Percentiles rank a stretch among this genome's conserved stretches.
phyloP scores from a whole-genome alignment of 1,284 basidiomycete genomes.

The Leccinum insolens region DNA sequence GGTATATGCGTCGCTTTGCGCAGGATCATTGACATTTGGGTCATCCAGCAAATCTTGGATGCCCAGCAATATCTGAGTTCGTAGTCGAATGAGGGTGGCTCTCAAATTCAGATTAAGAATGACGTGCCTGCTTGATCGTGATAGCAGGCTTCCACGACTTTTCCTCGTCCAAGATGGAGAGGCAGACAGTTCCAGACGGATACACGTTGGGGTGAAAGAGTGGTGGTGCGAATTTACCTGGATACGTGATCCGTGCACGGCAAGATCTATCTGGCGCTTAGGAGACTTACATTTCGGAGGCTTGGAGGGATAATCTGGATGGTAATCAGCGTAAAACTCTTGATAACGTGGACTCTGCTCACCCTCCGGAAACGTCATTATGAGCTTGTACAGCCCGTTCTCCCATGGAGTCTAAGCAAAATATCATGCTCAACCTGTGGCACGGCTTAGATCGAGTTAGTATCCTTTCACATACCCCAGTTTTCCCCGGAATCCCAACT shows the following conservation, averaged over 20 bases:
- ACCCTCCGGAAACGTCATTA: constrained; percentile 97
- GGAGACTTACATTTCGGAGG: constrained; percentile 84
- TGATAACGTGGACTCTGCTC: constrained; percentile 4
- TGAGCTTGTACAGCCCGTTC: constrained; percentile 90
- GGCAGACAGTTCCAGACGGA: constrained; percentile 97
- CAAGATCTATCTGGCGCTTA: constrained; percentile 1
- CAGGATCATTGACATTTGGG: constrained; percentile 94
- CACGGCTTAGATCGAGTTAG: constrained; percentile 17
- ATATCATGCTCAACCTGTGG: constrained; percentile 15
- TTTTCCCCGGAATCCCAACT: constrained; percentile 91
- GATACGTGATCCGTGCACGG: constrained; percentile 9
- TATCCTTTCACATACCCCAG: constrained; percentile 57
- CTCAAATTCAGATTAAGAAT: constrained; percentile 1
- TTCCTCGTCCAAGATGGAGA: constrained; percentile 98
- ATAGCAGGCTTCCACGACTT: constrained; percentile 99
- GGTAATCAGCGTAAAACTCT: constrained; percentile 7
- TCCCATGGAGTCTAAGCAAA: constrained; percentile 90
- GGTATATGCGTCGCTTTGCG: constrained; percentile 96
- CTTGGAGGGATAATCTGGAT: constrained; percentile 89
- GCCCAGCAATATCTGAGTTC: constrained; percentile 84
- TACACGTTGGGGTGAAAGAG: constrained; percentile 99
- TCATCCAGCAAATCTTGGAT: constrained; percentile 95
- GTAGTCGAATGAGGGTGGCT: background rate
- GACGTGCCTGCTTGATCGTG: constrained; percentile 92
- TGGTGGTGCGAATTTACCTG: constrained; percentile 96